phyloP scores from a whole-genome alignment of 805 yeast genomes.

The Priceomyces haplophilus region DNA sequence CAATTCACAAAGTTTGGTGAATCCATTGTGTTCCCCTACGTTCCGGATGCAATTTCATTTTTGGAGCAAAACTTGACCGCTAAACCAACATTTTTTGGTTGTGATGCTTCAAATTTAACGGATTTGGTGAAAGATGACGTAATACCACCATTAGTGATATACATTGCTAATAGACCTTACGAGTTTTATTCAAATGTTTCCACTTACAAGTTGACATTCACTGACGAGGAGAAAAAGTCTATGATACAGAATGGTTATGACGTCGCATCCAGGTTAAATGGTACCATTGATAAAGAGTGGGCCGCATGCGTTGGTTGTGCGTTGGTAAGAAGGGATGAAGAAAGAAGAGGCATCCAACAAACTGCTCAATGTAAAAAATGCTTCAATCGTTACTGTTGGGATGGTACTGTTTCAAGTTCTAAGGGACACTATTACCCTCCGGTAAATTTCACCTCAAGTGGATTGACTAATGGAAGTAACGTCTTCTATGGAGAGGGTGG shows the following conservation, averaged over 20 bases:
- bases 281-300: conserved; percentile 37
- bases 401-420: conserved; percentile 21
- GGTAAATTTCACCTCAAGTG: conserved; percentile 27
- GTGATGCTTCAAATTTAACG: conserved; percentile 36
- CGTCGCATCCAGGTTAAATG: conserved; percentile 28
- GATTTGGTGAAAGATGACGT: conserved; percentile 34
- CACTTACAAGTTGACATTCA: conserved; percentile 30
- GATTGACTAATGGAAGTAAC: conserved; percentile 25
- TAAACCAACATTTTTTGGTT: conserved; percentile 42
- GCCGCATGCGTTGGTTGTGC: conserved; percentile 42
- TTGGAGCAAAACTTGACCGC: conserved; percentile 33
- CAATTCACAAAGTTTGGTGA: conserved; percentile 33
- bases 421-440: conserved; percentile 16
- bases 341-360: conserved; percentile 35
- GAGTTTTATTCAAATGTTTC: conserved; percentile 32
- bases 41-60: conserved; percentile 35
- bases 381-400: conserved; percentile 40
- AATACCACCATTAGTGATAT: conserved; percentile 37
- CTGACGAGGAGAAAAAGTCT: conserved; percentile 34
- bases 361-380: conserved; percentile 36
- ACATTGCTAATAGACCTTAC: conserved; percentile 38
- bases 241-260: conserved; percentile 39
- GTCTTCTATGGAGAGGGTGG: conserved; percentile 5
- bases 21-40: conserved; percentile 33
- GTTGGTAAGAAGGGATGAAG: conserved; percentile 38